phyloP scores from a whole-genome alignment of 2,329 filamentous ascomycete genomes.

The Sporothrix inflata region DNA sequence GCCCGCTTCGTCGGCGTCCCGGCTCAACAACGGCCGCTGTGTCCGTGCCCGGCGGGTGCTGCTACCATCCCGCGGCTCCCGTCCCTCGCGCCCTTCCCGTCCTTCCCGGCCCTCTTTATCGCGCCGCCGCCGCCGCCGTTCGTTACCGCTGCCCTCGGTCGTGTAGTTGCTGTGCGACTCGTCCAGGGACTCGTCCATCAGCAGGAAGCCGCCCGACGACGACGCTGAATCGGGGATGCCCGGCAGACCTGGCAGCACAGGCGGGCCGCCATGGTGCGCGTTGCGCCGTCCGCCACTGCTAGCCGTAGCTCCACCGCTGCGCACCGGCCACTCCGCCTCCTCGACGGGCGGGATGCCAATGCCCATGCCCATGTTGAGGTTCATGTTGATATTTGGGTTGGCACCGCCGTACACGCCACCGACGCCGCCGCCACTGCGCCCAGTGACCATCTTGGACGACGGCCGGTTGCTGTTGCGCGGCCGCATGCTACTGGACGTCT shows the following conservation, averaged over 20 bases:
- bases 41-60: slow-evolving; percentile 16
- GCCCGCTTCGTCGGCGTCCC: slow-evolving; percentile 35
- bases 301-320: background rate
- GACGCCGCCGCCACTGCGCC: background rate
- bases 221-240: slow-evolving; percentile 28
- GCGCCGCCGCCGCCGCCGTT: slow-evolving; percentile 31
- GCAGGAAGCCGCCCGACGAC: slow-evolving; percentile 35
- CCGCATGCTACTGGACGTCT: slow-evolving; percentile 37
- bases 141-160: slow-evolving; percentile 34
- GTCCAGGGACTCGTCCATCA: slow-evolving; percentile 38
- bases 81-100: background rate
- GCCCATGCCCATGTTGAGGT: slow-evolving; percentile 26
- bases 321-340: slow-evolving; percentile 36
- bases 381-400: slow-evolving; percentile 13
- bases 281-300: slow-evolving; percentile 13
- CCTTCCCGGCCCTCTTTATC: slow-evolving; percentile 25
- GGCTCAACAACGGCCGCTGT: slow-evolving; percentile 33
- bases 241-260: slow-evolving; percentile 28
- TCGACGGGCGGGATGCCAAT: slow-evolving; percentile 36
- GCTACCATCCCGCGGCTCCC: slow-evolving; percentile 17
- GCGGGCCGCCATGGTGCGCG: slow-evolving; percentile 20
- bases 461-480: slow-evolving; percentile 29
- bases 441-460: background rate
- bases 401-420: slow-evolving; percentile 15
- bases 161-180: slow-evolving; percentile 37